Evolutionary conservation across 2,329 filamentous ascomycete species (phyloP), one percentile per base, ranked within the genome.

Genomic region (Acephala macrosclerotiorum): DNA sequence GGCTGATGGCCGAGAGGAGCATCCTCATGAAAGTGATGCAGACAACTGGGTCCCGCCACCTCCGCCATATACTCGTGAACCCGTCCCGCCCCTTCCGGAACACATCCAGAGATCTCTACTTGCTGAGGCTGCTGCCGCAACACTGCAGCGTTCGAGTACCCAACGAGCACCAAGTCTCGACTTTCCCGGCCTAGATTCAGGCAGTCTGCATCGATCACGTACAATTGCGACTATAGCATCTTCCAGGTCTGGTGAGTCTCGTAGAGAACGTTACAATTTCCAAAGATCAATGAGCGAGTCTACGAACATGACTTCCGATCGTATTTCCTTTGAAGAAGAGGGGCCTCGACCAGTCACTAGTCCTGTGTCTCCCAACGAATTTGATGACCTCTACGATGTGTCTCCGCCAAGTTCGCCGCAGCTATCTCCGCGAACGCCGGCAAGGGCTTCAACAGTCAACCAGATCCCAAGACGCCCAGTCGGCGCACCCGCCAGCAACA

Each of bases 1-100:
- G 55, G 89, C 90, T 16, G 89, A 92, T 77, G 89, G 89, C 7
- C 84, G 89, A 49, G 83, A 86, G 49, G 90, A 94, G 73, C 85
- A 93, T 71, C 92, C 92, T 3, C 92, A 96, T 76, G 92, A 96
- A 77, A 95, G 92, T 69, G 92, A 96, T 75, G 92, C 92, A 3
- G 93, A 96, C 73, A 93, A 94, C 72, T 96, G 93, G 93, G 91
- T 94, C 4, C 91, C 92, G 5, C 93, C 93, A 5, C 93, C 93
- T 9, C 93, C 93, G 2, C 92, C 92, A 0, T 96, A 96, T 72
- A 87, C 89, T 47, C 86, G 87, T 62, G 88, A 91, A 0, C 78
- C 79, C n/a, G 75, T 80, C 40, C 71, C 72, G 40, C 73, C 73
- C 35, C 62, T 77, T 29, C 76, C 76, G 29, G 75, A 76, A 45